phyloP scores from a whole-genome alignment of 2,329 filamentous ascomycete species.

The Stromatinia cepivora region DNA sequence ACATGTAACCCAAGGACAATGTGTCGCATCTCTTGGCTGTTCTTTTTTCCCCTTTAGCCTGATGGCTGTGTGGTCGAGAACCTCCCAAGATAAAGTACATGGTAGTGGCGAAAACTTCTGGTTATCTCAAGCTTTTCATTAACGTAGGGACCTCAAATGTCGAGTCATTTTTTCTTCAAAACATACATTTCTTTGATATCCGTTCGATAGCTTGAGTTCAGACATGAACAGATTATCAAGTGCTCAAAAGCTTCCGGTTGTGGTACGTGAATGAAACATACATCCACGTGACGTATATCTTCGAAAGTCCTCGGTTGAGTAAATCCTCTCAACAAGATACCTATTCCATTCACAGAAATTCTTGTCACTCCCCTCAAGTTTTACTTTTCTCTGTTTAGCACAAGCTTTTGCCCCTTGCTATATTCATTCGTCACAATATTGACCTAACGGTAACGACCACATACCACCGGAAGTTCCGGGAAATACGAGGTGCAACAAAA shows the following conservation, averaged over 20 bases:
- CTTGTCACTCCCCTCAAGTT: background rate
- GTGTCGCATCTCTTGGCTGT: background rate
- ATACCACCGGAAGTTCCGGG: background rate
- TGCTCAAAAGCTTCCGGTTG: background rate
- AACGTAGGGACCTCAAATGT: background rate
- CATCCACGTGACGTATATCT: background rate
- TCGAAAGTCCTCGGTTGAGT: background rate
- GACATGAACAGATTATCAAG: background rate
- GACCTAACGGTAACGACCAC: background rate
- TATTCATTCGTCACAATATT: background rate
- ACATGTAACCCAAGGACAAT: background rate
- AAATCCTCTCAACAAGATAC: background rate
- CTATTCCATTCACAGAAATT: background rate
- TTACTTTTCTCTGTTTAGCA: background rate
- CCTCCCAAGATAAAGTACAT: background rate
- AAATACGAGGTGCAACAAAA: background rate
- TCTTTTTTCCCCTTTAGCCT: background rate
- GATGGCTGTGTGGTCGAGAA: background rate
- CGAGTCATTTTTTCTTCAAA: background rate
- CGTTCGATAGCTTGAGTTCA: background rate
- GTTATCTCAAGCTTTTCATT: background rate
- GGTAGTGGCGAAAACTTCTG: background rate
- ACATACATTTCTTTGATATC: background rate
- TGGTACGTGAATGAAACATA: background rate
- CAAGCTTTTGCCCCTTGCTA: background rate